A percentile compares a stretch with the other conserved stretches of the same genome.
Evolutionary conservation across 805 yeast species (phyloP).

Genomic region (Starmerella davenportii): DNA sequence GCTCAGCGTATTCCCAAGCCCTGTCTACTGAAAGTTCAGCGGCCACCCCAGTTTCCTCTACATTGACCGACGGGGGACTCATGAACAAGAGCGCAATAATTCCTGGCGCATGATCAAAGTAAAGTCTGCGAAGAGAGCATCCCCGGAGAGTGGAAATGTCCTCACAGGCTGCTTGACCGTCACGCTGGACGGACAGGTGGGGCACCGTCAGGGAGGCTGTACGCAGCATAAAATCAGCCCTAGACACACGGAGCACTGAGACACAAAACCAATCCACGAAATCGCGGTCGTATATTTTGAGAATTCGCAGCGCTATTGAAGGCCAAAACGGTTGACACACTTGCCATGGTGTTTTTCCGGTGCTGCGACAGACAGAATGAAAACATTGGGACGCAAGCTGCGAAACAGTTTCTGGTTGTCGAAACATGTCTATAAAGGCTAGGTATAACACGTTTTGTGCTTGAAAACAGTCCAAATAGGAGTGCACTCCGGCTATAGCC

Average conservation of each 20-base stretch:
- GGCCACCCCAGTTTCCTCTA: too few relatives aligned
- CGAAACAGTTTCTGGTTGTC: constrained; percentile 40
- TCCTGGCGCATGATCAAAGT: constrained; percentile 26
- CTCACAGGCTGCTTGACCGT: constrained; percentile 42
- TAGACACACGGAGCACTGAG: constrained; percentile 40
- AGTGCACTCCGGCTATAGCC: background rate
- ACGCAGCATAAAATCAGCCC: constrained; percentile 42
- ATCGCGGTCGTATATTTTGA: constrained; percentile 25
- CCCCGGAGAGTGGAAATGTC: constrained; percentile 40
- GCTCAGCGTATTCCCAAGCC: constrained; percentile 10
- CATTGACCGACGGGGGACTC: constrained; percentile 3
- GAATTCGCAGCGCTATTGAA: constrained; percentile 9
- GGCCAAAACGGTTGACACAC: constrained; percentile 60
- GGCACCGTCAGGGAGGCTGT: constrained; percentile 67
- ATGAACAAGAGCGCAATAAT: constrained; percentile 24
- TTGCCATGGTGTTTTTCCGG: constrained; percentile 55
- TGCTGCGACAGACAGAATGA: constrained; percentile 37
- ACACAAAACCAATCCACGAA: constrained; percentile 45
- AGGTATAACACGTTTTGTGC: constrained; percentile 19
- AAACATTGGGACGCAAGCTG: constrained; percentile 54
- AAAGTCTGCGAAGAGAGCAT: constrained; percentile 30
- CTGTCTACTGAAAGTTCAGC: too few relatives aligned
- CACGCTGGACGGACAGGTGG: constrained; percentile 35
- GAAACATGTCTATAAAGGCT: constrained; percentile 47
- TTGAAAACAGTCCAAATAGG: constrained; percentile 9